A percentile compares a stretch with the other conserved stretches of the same genome.
Evolutionary conservation across 2,329 filamentous ascomycete genomes (phyloP).

Genomic region (Fusarium heterosporum): DNA sequence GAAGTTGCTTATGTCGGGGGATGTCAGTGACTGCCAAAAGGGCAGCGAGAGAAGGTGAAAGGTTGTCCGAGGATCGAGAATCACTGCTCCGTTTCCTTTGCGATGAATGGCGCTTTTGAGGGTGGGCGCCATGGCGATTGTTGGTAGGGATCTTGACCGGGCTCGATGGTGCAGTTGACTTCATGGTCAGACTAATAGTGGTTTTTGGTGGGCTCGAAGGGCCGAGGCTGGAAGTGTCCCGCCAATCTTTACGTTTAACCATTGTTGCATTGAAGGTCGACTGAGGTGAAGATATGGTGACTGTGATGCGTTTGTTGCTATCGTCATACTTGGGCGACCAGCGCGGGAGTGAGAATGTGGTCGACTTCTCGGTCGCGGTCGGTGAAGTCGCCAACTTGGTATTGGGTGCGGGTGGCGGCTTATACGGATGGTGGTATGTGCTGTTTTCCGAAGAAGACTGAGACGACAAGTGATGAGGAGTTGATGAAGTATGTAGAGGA

Average conservation of each 20-base stretch:
- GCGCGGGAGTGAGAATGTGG: constrained; percentile 37
- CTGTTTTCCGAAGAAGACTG: constrained; percentile 8
- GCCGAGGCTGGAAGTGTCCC: constrained; percentile 46
- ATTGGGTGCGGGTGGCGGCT: constrained; percentile 13
- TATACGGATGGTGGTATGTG: constrained; percentile 17
- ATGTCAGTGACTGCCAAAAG: constrained; percentile 72
- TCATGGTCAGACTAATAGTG: constrained; percentile 46
- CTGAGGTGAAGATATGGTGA: constrained; percentile 42
- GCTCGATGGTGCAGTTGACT: constrained; percentile 56
- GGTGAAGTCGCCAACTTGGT: constrained; percentile 27
- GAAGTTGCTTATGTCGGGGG: constrained; percentile 59
- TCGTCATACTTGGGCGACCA: constrained; percentile 50
- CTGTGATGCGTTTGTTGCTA: constrained; percentile 42
- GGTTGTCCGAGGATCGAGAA: constrained; percentile 63
- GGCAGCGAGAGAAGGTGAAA: constrained; percentile 70
- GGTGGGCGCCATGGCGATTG: constrained; percentile 51
- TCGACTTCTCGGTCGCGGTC: constrained; percentile 35
- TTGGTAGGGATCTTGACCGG: constrained; percentile 68
- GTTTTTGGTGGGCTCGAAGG: constrained; percentile 47
- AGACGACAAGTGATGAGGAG: constrained; percentile 13
- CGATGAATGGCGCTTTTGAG: constrained; percentile 54
- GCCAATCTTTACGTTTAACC: constrained; percentile 52
- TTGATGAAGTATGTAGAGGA: constrained; percentile 32
- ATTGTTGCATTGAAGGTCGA: constrained; percentile 49
- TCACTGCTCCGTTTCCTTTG: constrained; percentile 55